A percentile compares a stretch with the other conserved stretches of the same genome.
phyloP scores from a whole-genome alignment of 106 monocot species.

The Ottelia alismoides region DNA sequence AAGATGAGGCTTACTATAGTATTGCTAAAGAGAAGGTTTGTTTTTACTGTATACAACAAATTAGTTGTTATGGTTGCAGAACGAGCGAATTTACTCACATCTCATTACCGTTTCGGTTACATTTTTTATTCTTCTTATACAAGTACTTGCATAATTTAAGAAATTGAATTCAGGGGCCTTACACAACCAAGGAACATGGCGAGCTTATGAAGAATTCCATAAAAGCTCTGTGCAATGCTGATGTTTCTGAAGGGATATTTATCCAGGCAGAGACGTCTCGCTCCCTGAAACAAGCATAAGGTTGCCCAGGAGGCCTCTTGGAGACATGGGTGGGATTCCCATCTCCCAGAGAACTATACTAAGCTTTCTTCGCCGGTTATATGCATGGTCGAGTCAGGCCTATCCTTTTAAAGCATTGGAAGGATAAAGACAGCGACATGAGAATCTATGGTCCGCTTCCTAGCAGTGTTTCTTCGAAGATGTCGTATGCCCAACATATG shows the following conservation, averaged over 20 bases:
- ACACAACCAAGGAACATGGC: slow-evolving; percentile 50
- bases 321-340: slow-evolving; percentile 53
- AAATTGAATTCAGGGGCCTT: slow-evolving; percentile 78
- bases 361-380: slow-evolving; percentile 73
- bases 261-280: slow-evolving; percentile 64
- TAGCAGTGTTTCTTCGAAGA: slow-evolving; percentile 19
- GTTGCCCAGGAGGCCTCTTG: slow-evolving; percentile 47
- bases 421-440: slow-evolving; percentile 44
- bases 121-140: no score
- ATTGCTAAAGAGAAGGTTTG: no score
- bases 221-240: slow-evolving; percentile 89
- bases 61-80: no score
- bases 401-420: slow-evolving; percentile 45
- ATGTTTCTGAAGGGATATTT: slow-evolving; percentile 72
- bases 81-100: no score
- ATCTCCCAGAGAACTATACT: slow-evolving; percentile 54
- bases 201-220: slow-evolving; percentile 63
- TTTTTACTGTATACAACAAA: no score
- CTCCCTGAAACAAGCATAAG: slow-evolving; percentile 82
- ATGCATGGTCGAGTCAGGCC: slow-evolving; percentile 54
- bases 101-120: no score
- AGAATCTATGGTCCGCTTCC: slow-evolving; percentile 44
- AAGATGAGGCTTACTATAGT: no score
- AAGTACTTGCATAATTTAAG: no score
- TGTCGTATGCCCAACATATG: slow-evolving; percentile 63